Evolutionary conservation across 345 rosid species (phyloP).

Genomic region (Noccaea caerulescens): DNA sequence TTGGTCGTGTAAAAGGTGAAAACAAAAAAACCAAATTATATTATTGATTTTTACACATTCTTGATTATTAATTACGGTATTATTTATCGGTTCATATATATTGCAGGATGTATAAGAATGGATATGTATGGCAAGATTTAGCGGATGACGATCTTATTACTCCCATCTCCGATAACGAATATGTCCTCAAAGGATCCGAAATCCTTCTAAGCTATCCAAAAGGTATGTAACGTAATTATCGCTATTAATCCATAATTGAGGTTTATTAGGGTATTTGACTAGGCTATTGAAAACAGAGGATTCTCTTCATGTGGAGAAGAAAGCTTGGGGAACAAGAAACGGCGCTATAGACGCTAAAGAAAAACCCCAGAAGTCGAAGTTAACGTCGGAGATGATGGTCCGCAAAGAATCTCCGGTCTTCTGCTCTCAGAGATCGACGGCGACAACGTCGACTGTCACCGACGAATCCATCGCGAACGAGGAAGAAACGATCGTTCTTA

Average conservation of each 20-base stretch:
- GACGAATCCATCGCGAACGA: conserved; percentile 46
- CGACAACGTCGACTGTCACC: conserved; percentile 43
- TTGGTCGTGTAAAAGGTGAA: conserved; percentile 83
- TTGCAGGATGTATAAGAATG: conserved; percentile 65
- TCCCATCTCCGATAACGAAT: conserved; percentile 74
- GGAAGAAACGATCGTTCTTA: conserved; percentile 30
- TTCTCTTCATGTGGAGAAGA: conserved; percentile 26
- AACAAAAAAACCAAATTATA: not conserved
- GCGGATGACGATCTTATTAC: conserved; percentile 72
- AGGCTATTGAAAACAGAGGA: conserved; percentile 35
- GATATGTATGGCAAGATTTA: conserved; percentile 84
- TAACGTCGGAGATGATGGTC: conserved; percentile 16
- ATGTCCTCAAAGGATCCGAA: conserved; percentile 74
- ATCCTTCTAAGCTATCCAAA: conserved; percentile 33
- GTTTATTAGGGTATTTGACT: not conserved
- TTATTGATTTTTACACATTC: not conserved
- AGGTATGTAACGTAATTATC: conserved; percentile 34
- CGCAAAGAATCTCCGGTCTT: conserved; percentile 46
- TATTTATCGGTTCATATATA: not conserved
- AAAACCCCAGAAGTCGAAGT: conserved; percentile 23
- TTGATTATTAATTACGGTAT: not conserved
- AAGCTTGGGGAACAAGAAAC: conserved; percentile 32
- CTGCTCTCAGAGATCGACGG: conserved; percentile 47
- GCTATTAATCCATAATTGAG: not conserved
- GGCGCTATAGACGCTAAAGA: conserved; percentile 1